Conservation (phyloP, 164 flowering plant genomes). For the Chimonanthus praecox region DNA sequence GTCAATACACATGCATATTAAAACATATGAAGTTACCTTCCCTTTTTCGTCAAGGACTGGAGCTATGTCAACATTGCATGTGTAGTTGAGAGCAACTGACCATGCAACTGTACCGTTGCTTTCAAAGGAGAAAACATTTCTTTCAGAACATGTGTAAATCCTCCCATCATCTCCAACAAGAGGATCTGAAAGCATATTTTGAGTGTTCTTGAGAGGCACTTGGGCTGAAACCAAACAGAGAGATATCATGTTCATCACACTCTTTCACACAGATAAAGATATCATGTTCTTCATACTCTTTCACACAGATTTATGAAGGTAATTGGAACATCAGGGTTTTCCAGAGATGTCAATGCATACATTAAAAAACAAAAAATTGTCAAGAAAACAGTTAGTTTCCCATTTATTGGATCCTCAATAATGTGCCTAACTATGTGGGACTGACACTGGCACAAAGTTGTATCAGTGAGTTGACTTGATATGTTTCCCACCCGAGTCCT, state of each 20-base stretch:
- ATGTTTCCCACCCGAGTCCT: too few species aligned
- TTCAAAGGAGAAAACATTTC: slow-evolving; percentile 56
- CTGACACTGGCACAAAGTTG: too few species aligned
- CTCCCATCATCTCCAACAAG: slow-evolving; percentile 70
- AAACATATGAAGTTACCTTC: slow-evolving; percentile 33
- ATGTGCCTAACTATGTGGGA: too few species aligned
- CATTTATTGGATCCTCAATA: too few species aligned
- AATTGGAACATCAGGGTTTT: too few species aligned
- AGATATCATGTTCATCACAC: background rate
- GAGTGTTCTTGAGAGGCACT: slow-evolving; percentile 17
- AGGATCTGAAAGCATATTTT: slow-evolving; percentile 53
- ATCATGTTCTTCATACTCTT: too few species aligned
- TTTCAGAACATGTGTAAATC: slow-evolving; percentile 65
- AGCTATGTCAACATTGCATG: slow-evolving; percentile 44
- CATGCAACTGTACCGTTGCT: slow-evolving; percentile 74
- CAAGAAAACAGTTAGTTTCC: too few species aligned
- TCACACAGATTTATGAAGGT: too few species aligned
- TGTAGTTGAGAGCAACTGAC: slow-evolving; percentile 47
- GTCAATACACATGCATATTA: background rate
- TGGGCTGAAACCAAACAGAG: slow-evolving; percentile 28
- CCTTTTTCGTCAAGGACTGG: slow-evolving; percentile 57
- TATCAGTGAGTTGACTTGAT: too few species aligned
- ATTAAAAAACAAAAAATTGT: too few species aligned
- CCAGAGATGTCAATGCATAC: too few species aligned
- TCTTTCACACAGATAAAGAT: too few species aligned